Percentiles rank a stretch among this genome's conserved stretches.
Evolutionary conservation across 202 grass and related monocot genomes (phyloP).

Genomic region (Panicum hallii): DNA sequence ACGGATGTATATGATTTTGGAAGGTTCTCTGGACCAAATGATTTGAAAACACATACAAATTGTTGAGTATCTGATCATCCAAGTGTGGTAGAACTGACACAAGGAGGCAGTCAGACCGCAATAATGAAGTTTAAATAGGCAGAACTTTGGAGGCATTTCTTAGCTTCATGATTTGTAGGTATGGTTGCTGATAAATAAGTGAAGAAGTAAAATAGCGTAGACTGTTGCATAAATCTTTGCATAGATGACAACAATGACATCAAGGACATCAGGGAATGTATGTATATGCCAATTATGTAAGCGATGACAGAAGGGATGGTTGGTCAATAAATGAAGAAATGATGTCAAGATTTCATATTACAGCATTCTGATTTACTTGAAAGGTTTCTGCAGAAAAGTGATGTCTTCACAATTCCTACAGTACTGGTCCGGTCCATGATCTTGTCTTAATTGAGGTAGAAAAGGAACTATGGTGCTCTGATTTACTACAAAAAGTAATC

Average conservation of each 20-base stretch:
- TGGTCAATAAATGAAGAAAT: constrained; percentile 32
- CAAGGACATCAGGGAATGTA: constrained; percentile 30
- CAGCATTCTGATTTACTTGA: constrained; percentile 27
- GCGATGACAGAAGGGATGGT: constrained; percentile 16
- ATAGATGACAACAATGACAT: constrained; percentile 1
- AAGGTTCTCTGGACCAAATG: constrained; percentile 20
- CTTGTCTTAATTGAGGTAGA: constrained; percentile 23
- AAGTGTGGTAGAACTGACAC: constrained; percentile 31
- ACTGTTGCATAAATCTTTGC: constrained; percentile 14
- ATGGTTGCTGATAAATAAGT: constrained; percentile 27
- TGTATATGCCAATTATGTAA: not conserved
- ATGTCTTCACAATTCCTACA: not conserved
- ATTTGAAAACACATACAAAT: constrained; percentile 6
- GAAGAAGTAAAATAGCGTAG: not conserved
- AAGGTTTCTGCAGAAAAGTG: constrained; percentile 9
- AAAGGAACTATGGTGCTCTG: constrained; percentile 21
- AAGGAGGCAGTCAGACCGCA: not conserved
- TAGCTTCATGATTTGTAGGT: constrained; percentile 15
- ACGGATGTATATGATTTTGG: not conserved
- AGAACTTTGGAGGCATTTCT: constrained; percentile 6
- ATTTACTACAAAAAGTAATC: constrained; percentile 42
- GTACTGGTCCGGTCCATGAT: not conserved
- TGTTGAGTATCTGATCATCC: constrained; percentile 8
- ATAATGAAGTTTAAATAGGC: constrained; percentile 4
- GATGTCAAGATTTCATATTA: constrained; percentile 25